Conservation (phyloP, 495 filamentous ascomycete genomes). For the Pseudomonodictys pantanalensis region DNA sequence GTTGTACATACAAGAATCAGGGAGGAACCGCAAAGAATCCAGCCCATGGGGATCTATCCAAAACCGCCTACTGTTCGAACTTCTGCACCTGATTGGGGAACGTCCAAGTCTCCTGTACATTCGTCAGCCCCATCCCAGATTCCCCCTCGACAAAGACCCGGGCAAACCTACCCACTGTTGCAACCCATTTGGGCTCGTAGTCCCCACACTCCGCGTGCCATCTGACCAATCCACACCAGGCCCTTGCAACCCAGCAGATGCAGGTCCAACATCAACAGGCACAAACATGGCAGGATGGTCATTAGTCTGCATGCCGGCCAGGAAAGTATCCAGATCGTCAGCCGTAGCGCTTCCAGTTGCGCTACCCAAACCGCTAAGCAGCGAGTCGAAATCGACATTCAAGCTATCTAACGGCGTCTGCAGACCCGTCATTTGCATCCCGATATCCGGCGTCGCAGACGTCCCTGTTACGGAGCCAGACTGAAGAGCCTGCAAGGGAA, state of each 20-base stretch:
- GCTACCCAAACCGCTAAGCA: slow-evolving; percentile 10
- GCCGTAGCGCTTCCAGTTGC: background rate
- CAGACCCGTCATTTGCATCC: background rate
- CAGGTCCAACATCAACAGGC: slow-evolving; percentile 9
- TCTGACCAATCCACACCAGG: too few species aligned
- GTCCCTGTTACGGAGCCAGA: background rate
- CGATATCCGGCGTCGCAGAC: background rate
- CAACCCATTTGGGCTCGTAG: background rate
- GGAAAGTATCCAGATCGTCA: slow-evolving; percentile 23
- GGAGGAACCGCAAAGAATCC: too few species aligned
- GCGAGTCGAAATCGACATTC: slow-evolving; percentile 22
- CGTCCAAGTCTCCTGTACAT: background rate
- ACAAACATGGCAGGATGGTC: slow-evolving; percentile 30
- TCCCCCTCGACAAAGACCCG: background rate
- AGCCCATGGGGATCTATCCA: too few species aligned
- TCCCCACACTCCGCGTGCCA: background rate
- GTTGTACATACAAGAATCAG: background rate
- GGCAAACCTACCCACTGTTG: background rate
- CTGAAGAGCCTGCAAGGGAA: background rate
- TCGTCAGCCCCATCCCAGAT: background rate
- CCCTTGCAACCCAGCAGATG: background rate
- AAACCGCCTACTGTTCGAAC: background rate
- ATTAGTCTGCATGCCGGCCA: slow-evolving; percentile 13
- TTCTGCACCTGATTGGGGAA: slow-evolving; percentile 4
- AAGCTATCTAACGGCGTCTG: slow-evolving; percentile 18